phyloP scores from a whole-genome alignment of 169 alveolate species.

The Theileria equi region DNA sequence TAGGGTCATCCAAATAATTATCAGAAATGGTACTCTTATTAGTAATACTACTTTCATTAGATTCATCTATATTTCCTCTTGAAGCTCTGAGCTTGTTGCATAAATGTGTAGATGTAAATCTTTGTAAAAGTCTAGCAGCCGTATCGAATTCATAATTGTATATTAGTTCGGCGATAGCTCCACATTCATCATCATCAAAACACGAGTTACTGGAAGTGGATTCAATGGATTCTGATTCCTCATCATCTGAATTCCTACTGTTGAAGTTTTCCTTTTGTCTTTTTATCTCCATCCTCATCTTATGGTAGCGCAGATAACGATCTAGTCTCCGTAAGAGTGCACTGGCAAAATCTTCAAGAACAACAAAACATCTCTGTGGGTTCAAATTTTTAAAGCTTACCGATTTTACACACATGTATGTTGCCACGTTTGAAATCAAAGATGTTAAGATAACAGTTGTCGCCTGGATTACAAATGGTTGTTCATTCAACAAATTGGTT shows the following conservation, averaged over 20 bases:
- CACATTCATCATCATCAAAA: constrained; percentile 55
- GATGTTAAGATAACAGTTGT: background rate
- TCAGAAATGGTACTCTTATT: background rate
- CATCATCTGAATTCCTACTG: background rate
- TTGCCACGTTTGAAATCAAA: constrained; percentile 15
- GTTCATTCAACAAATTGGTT: constrained; percentile 2
- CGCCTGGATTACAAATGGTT: background rate
- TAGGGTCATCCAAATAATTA: background rate
- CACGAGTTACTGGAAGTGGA: constrained; percentile 30
- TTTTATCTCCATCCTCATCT: constrained; percentile 25
- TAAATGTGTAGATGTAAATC: constrained; percentile 42
- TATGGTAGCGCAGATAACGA: constrained; percentile 44
- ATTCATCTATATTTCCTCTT: constrained; percentile 18
- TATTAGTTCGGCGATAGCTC: constrained; percentile 53
- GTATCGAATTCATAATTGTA: constrained; percentile 38
- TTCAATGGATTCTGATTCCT: background rate
- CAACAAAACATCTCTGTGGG: constrained; percentile 45
- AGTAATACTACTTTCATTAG: background rate
- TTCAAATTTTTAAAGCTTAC: constrained; percentile 36
- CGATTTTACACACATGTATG: constrained; percentile 38
- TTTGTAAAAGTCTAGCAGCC: constrained; percentile 14
- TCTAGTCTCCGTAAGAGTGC: constrained; percentile 37
- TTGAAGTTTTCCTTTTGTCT: constrained; percentile 8
- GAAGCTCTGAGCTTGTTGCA: constrained; percentile 28
- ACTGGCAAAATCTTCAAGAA: constrained; percentile 54